A percentile compares a stretch with the other conserved stretches of the same genome.
phyloP scores from a whole-genome alignment of 2,329 filamentous ascomycete genomes.

The Lasiodiplodia sp. region DNA sequence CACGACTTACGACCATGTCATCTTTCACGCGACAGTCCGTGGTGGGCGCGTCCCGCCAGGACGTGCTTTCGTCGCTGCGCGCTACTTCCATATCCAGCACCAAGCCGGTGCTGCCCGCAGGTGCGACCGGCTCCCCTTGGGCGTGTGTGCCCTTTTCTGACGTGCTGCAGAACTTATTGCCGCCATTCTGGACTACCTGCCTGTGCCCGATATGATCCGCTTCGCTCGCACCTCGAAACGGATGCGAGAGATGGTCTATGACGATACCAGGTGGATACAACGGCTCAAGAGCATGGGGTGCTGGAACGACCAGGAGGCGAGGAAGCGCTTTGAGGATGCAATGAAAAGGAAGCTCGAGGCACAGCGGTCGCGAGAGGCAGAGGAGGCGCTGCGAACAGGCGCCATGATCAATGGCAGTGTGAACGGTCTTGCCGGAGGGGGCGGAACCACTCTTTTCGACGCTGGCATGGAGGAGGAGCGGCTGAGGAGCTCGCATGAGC shows the following conservation, averaged over 20 bases:
- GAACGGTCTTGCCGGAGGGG: conserved; percentile 48
- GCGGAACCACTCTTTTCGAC: conserved; percentile 71
- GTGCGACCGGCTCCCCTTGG: conserved; percentile 55
- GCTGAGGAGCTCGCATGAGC: conserved; percentile 50
- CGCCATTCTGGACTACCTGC: conserved; percentile 86
- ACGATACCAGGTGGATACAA: conserved; percentile 94
- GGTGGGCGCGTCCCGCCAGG: conserved; percentile 37
- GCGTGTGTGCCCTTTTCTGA: not conserved
- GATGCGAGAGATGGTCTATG: conserved; percentile 97
- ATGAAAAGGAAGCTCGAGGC: conserved; percentile 65
- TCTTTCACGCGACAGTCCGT: conserved; percentile 46
- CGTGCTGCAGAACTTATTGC: conserved; percentile 76
- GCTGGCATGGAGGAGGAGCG: conserved; percentile 71
- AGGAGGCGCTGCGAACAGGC: conserved; percentile 49
- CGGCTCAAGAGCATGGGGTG: conserved; percentile 84
- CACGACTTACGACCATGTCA: conserved; percentile 28
- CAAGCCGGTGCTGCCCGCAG: conserved; percentile 82
- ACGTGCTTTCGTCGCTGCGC: conserved; percentile 78
- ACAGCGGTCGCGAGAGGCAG: conserved; percentile 51
- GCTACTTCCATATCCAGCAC: conserved; percentile 80
- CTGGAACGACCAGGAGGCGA: conserved; percentile 90
- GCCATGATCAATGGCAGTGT: conserved; percentile 42
- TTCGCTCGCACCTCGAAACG: conserved; percentile 85
- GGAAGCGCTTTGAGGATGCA: conserved; percentile 78
- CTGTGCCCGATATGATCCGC: conserved; percentile 81